A percentile compares a stretch with the other conserved stretches of the same genome.
These are phyloP conservation scores for Periconia sp. DNA, from an alignment of 2,329 filamentous ascomycete species.

Conservation along the genomic window DNA sequence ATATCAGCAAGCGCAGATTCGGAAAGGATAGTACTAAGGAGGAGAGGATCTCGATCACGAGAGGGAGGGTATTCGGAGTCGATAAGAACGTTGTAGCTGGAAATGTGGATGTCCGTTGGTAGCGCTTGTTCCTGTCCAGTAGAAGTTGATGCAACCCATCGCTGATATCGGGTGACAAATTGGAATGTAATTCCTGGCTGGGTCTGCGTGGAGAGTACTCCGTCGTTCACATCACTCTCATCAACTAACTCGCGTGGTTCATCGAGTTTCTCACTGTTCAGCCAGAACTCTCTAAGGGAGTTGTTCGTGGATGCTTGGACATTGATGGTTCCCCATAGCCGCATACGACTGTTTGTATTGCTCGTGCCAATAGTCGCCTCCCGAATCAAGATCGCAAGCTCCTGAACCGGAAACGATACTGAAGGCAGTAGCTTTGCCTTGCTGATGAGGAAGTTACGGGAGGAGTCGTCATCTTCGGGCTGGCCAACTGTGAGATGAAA, in stretches of 20 bases:
- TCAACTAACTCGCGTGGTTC: background rate
- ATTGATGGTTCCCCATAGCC: conserved; percentile 60
- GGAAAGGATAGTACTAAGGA: conserved; percentile 44
- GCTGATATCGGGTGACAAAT: conserved; percentile 27
- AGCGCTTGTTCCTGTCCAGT: background rate
- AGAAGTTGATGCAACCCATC: conserved; percentile 27
- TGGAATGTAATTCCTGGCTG: conserved; percentile 37
- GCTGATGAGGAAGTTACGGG: conserved; percentile 59
- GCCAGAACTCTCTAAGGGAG: conserved; percentile 19
- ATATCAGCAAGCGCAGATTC: conserved; percentile 44
- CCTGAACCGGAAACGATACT: conserved; percentile 56
- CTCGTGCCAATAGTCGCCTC: conserved; percentile 45
- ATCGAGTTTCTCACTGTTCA: background rate
- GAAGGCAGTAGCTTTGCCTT: conserved; percentile 59
- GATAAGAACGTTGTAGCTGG: conserved; percentile 54
- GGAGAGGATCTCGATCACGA: conserved; percentile 43
- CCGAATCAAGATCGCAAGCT: conserved; percentile 62
- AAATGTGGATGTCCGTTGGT: conserved; percentile 34
- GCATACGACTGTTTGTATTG: conserved; percentile 57
- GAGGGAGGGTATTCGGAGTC: conserved; percentile 47
- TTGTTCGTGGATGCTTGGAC: conserved; percentile 6
- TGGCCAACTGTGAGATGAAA: conserved; percentile 69
- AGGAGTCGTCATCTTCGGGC: conserved; percentile 54
- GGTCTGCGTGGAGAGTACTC: conserved; percentile 15
- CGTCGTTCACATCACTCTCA: conserved; percentile 5